Conservation (phyloP, 495 filamentous ascomycete species). For the Penicillium ucsense region DNA sequence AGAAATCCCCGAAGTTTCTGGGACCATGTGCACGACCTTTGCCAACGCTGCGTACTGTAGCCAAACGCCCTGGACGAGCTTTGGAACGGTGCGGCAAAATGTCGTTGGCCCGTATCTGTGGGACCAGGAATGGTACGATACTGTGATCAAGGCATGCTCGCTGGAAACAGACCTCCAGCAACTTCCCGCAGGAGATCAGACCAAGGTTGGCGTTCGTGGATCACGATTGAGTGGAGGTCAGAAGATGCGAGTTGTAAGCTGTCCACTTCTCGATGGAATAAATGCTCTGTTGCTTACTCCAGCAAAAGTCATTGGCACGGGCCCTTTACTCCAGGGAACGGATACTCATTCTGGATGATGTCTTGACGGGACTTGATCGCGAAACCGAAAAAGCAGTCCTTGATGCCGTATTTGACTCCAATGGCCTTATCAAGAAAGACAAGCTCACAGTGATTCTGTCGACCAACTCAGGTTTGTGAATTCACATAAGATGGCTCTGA, state of each 20-base stretch:
- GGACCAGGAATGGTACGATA: conserved; percentile 44
- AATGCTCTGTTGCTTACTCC: no score
- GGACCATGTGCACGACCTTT: conserved; percentile 10
- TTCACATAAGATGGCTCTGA: no score
- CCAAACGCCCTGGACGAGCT: conserved; percentile 57
- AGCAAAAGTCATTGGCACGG: conserved; percentile 32
- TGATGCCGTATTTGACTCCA: conserved; percentile 13
- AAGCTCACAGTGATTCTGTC: conserved; percentile 17
- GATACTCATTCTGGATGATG: conserved; percentile 44
- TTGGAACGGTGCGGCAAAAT: conserved; percentile 70
- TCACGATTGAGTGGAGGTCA: conserved; percentile 61
- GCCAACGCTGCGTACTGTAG: conserved; percentile 21
- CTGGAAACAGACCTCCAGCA: conserved; percentile 48
- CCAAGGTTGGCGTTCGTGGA: conserved; percentile 54
- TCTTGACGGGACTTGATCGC: conserved; percentile 43
- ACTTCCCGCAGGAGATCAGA: conserved; percentile 49
- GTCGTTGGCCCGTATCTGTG: conserved; percentile 59
- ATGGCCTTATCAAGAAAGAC: conserved; percentile 16
- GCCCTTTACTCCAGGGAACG: conserved; percentile 45
- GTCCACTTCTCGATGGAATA: neutral
- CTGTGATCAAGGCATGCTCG: conserved; percentile 47
- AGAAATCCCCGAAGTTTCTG: conserved; percentile 25
- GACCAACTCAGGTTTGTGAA: conserved; percentile 19
- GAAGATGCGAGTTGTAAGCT: conserved; percentile 43
- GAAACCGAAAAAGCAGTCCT: conserved; percentile 28